phyloP scores from a whole-genome alignment of 352 stramenopile genomes.

The Pythium vanterpoolii region DNA sequence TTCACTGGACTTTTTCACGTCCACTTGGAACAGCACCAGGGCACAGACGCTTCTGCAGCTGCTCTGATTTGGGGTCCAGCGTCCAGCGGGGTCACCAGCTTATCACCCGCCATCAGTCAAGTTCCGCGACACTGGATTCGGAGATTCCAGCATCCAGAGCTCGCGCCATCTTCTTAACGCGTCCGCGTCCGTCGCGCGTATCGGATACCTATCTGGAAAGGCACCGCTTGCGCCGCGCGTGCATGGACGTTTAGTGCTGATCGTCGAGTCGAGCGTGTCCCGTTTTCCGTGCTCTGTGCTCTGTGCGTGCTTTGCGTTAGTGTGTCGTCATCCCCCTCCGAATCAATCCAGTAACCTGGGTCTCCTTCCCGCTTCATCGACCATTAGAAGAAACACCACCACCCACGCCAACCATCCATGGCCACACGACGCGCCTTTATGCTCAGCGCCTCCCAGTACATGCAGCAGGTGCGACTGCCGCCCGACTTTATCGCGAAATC shows the following conservation, averaged over 20 bases:
- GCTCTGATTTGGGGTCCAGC: neutral
- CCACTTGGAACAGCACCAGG: neutral
- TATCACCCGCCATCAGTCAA: too few relatives aligned
- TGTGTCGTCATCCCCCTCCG: neutral
- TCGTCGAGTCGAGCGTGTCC: neutral
- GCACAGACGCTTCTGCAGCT: neutral
- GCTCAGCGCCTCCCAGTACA: constrained; percentile 27
- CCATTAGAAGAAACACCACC: neutral
- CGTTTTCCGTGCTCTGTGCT: neutral
- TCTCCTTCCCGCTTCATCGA: neutral
- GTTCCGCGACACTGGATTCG: too few relatives aligned
- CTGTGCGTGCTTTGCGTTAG: neutral
- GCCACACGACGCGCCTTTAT: constrained; percentile 20
- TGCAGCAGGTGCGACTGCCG: constrained; percentile 27
- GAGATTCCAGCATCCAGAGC: neutral
- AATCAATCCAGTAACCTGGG: neutral
- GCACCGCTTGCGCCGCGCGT: too few relatives aligned
- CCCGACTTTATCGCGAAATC: constrained; percentile 20
- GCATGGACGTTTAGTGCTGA: neutral
- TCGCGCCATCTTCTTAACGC: neutral
- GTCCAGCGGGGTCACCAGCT: too few relatives aligned
- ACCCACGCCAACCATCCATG: constrained; percentile 1
- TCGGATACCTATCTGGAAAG: neutral
- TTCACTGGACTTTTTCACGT: too few relatives aligned
- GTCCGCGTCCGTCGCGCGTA: too few relatives aligned